A percentile compares a stretch with the other conserved stretches of the same genome.
Conservation (phyloP, 768 basidiomycete species). For the Cystofilobasidium bisporidii region DNA sequence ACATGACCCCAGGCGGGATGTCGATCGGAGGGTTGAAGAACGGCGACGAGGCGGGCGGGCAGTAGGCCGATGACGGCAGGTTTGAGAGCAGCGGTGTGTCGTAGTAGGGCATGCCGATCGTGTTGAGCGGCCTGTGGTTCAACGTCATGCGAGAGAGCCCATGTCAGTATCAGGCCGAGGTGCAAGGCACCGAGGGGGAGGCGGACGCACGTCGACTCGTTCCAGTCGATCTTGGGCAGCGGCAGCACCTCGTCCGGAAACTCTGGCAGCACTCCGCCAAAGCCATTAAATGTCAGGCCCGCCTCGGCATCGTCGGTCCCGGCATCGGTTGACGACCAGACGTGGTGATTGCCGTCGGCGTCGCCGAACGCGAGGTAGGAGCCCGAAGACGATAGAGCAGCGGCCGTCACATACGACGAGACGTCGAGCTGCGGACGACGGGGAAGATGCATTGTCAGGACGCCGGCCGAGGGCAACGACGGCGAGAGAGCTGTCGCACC, state of each 20-base stretch:
- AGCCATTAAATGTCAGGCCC: slow-evolving; percentile 71
- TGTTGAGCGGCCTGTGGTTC: slow-evolving; percentile 63
- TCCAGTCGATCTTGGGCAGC: slow-evolving; percentile 68
- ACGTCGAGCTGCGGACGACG: slow-evolving; percentile 32
- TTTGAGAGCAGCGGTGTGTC: slow-evolving; percentile 60
- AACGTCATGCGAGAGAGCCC: slow-evolving; percentile 5
- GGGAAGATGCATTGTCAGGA: background rate
- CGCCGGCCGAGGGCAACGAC: too few species aligned
- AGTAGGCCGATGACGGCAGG: slow-evolving; percentile 37
- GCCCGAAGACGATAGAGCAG: slow-evolving; percentile 72
- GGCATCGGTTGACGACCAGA: slow-evolving; percentile 61
- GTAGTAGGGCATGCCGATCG: slow-evolving; percentile 82
- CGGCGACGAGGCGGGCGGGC: slow-evolving; percentile 48
- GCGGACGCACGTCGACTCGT: slow-evolving; percentile 58
- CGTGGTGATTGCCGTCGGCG: slow-evolving; percentile 69
- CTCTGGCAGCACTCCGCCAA: slow-evolving; percentile 72
- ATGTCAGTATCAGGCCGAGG: too few species aligned
- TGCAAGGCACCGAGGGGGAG: too few species aligned
- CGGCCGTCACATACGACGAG: slow-evolving; percentile 61
- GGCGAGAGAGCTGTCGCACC: slow-evolving; percentile 42
- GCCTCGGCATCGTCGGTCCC: slow-evolving; percentile 39
- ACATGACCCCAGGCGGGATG: slow-evolving; percentile 68
- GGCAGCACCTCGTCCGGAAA: slow-evolving; percentile 68
- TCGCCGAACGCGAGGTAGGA: slow-evolving; percentile 92
- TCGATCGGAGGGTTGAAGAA: slow-evolving; percentile 52